Conservation (phyloP, 305 asterid genomes). For the Euphrasia arctica region DNA sequence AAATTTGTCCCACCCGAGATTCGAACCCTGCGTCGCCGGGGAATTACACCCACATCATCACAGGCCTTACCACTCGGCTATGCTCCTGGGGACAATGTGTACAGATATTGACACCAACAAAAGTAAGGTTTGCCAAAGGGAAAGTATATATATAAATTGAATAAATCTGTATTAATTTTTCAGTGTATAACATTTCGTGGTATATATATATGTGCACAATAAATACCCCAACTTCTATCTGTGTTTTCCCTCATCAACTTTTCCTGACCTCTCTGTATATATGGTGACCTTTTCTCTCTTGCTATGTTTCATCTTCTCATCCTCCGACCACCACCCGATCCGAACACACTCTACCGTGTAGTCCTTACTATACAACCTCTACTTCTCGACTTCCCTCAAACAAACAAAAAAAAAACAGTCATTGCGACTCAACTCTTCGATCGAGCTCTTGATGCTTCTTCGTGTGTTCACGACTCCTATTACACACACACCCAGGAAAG, state of each 20-base stretch:
- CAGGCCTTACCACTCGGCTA: too few species aligned
- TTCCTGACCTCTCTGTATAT: too few species aligned
- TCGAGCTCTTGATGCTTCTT: conserved; percentile 25
- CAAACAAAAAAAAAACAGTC: conserved; percentile 24
- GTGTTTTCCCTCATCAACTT: background rate
- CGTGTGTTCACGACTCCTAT: conserved; percentile 29
- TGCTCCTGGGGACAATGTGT: too few species aligned
- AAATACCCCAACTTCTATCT: conserved; percentile 14
- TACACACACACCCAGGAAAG: conserved; percentile 80
- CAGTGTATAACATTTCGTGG: conserved; percentile 15
- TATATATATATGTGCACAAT: conserved; percentile 19
- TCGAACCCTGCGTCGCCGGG: too few species aligned
- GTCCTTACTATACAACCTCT: conserved; percentile 27
- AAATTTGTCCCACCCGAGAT: too few species aligned
- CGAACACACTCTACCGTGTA: conserved; percentile 14
- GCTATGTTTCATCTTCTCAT: conserved; percentile 17
- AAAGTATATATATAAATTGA: conserved; percentile 23
- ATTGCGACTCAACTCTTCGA: conserved; percentile 41
- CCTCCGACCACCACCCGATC: conserved; percentile 9
- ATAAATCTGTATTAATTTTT: conserved; percentile 21
- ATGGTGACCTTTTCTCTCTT: too few species aligned
- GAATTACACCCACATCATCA: too few species aligned
- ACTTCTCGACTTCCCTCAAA: background rate
- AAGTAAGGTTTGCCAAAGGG: too few species aligned
- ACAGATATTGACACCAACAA: too few species aligned